Percentiles rank a stretch among this genome's conserved stretches.
phyloP scores from a whole-genome alignment of 768 basidiomycete species.

The Lactarius quietus region DNA sequence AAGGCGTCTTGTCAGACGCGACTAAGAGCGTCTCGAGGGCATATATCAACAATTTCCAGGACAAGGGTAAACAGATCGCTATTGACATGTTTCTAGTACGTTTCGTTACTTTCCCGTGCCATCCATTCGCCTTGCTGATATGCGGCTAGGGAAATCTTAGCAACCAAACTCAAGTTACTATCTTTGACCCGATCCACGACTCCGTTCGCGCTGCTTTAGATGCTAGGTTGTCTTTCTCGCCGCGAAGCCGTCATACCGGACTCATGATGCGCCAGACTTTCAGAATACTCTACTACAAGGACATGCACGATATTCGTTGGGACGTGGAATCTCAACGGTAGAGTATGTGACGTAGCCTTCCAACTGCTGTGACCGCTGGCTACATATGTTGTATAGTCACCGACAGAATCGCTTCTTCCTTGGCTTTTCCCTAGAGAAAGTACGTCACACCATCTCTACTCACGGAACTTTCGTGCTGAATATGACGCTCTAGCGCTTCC shows the following conservation, averaged over 20 bases:
- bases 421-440: constrained; percentile 88
- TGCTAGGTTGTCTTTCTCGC: constrained; percentile 49
- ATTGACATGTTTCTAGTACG: constrained; percentile 94
- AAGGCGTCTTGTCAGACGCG: constrained; percentile 90
- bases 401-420: constrained; percentile 79
- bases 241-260: neutral
- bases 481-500: constrained; percentile 33
- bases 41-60: constrained; percentile 97
- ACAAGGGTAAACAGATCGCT: constrained; percentile 88
- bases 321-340: constrained; percentile 95
- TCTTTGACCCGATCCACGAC: constrained; percentile 93
- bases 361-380: constrained; percentile 3
- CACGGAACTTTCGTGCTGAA: neutral
- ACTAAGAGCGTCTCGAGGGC: constrained; percentile 95
- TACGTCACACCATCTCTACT: constrained; percentile 39
- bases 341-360: constrained; percentile 45
- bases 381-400: constrained; percentile 46
- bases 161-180: constrained; percentile 80
- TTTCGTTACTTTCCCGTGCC: constrained; percentile 10
- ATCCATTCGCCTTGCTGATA: neutral
- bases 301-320: constrained; percentile 78
- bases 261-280: constrained; percentile 42
- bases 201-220: constrained; percentile 69
- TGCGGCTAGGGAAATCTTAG: constrained; percentile 85
- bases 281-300: constrained; percentile 81